Conservation (phyloP, 768 basidiomycete genomes). For the Dioszegia aurantiaca region DNA sequence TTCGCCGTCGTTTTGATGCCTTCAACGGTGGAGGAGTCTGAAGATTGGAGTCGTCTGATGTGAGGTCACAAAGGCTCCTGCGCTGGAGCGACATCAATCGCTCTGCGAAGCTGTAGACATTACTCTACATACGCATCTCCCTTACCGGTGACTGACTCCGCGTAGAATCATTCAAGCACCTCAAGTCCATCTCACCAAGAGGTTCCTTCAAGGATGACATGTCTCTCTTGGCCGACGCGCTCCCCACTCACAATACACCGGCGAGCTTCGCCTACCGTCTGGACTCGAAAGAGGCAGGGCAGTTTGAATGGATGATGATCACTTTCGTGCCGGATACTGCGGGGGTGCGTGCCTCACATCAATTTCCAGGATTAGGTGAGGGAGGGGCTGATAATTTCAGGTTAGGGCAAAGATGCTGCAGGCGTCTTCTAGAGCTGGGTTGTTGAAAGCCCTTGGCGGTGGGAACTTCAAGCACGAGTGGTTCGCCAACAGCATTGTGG, state of each 20-base stretch:
- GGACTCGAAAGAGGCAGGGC: constrained; percentile 39
- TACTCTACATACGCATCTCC: too few relatives aligned
- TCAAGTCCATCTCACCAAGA: constrained; percentile 34
- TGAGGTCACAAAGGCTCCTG: too few relatives aligned
- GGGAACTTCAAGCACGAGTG: constrained; percentile 49
- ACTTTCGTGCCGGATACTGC: constrained; percentile 51
- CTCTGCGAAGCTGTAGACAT: too few relatives aligned
- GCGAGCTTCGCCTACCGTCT: constrained; percentile 48
- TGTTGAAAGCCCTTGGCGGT: constrained; percentile 47
- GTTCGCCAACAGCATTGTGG: constrained; percentile 49
- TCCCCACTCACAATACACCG: constrained; percentile 45
- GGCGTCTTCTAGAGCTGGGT: constrained; percentile 45
- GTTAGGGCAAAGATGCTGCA: constrained; percentile 52
- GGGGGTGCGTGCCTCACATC: constrained; percentile 27
- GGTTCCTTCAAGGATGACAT: constrained; percentile 43
- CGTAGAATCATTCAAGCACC: constrained; percentile 44
- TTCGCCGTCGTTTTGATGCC: not conserved
- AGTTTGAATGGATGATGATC: constrained; percentile 50
- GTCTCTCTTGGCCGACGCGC: constrained; percentile 29
- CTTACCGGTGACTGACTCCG: constrained; percentile 1
- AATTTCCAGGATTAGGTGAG: not conserved
- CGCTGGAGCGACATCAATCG: too few relatives aligned
- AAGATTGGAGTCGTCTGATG: too few relatives aligned
- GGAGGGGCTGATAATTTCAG: constrained; percentile 15
- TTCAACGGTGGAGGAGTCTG: too few relatives aligned